Evolutionary conservation across 805 yeast genomes (phyloP), one percentile per base, ranked within the genome.

Genomic region (Naumovozyma dairenensis): DNA sequence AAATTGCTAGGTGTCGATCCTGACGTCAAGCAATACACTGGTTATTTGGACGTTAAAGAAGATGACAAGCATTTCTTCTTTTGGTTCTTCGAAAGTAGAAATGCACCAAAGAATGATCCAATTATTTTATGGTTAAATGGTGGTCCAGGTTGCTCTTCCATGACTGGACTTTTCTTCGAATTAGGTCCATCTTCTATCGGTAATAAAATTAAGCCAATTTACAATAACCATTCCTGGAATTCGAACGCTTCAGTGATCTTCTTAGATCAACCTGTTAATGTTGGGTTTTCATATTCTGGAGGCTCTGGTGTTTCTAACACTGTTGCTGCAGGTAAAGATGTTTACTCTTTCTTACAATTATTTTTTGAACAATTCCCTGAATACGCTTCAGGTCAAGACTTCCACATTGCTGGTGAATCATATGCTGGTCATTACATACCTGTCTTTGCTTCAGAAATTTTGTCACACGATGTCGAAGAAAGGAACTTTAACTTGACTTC

Each of bases 401-500:
- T 92, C 7, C 75, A 76, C 44, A 60, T 92, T 24, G 94, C 96
- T 1, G 99, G 99, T 25, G 99, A 92, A 62, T 82, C 94, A 41
- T 92, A 80, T 59, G 98, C 98, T 2, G 98, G 98, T 16, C 97
- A 92, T 54, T 87, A 89, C 62, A 81, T 87, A 44, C 98, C 98
- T 15, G 82, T 72, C 7, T 82, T 86, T 60, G 94, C 94, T 6
- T 57, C 72, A 38, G 94, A 84, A 58, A 84, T 86, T 47, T 62
- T 83, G 48, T 64, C 72, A 25, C 84, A 81, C 49, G 66, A 71
- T 16, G 55, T 49, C 16, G 60, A 60, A 26, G 79, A 77, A 51
- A 63, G 75, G 44, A 53, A 60, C 48, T 78, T 78, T 60, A 70
- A 80, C 48, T 68, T 84, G 49, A 66, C 78, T 5, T 82, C 94